Percentiles rank a stretch among this genome's conserved stretches.
Evolutionary conservation across 164 flowering plant species (phyloP).

Genomic region (Umbellularia californica): DNA sequence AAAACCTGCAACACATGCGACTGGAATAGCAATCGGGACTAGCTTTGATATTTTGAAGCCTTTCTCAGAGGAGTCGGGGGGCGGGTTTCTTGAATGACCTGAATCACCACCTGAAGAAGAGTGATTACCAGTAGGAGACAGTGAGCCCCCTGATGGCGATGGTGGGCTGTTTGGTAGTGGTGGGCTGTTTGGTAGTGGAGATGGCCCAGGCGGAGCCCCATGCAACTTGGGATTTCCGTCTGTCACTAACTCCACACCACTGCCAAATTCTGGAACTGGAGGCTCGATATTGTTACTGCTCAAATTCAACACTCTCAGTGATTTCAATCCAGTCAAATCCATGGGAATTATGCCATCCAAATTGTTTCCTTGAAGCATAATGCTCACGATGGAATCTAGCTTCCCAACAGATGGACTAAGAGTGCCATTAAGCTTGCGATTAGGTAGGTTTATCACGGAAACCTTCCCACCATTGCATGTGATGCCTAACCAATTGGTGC

Average conservation of each 20-base stretch:
- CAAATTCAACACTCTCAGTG: constrained; percentile 51
- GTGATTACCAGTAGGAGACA: neutral
- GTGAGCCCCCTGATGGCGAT: neutral
- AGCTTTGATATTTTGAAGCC: constrained; percentile 16
- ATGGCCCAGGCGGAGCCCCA: constrained; percentile 4
- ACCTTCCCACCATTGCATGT: constrained; percentile 39
- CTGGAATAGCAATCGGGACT: constrained; percentile 21
- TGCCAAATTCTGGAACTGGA: constrained; percentile 57
- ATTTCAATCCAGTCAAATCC: constrained; percentile 37
- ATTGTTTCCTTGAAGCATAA: constrained; percentile 46
- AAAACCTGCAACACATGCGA: constrained; percentile 20
- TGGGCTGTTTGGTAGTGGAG: constrained; percentile 16
- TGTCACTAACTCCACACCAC: constrained; percentile 30
- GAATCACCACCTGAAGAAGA: neutral
- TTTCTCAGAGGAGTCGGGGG: neutral
- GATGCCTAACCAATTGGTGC: constrained; percentile 65
- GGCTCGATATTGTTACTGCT: constrained; percentile 56
- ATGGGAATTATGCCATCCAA: constrained; percentile 48
- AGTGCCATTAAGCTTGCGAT: constrained; percentile 50
- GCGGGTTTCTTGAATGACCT: neutral
- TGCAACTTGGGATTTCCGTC: constrained; percentile 47
- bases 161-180: neutral
- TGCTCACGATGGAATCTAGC: constrained; percentile 42
- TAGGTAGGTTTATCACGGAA: constrained; percentile 49
- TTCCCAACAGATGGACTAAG: constrained; percentile 63